Conservation (phyloP, 495 filamentous ascomycete species). For the Immersiella caudata region DNA sequence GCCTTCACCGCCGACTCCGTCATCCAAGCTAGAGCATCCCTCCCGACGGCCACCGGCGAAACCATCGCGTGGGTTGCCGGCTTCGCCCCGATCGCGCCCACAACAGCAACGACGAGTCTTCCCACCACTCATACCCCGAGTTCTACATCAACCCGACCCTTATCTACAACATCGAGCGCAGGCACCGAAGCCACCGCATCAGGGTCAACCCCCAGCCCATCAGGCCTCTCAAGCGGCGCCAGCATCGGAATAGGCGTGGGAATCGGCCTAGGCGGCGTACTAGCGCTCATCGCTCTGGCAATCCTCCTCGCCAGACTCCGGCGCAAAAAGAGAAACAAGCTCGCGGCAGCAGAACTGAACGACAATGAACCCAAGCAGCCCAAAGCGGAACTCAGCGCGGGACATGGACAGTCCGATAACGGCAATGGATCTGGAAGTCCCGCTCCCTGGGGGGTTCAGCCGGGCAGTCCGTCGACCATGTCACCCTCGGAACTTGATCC, state of each 20-base stretch:
- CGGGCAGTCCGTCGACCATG: not conserved
- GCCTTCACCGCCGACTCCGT: slow-evolving; percentile 5
- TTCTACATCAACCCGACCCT: not conserved
- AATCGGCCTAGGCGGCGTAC: not conserved
- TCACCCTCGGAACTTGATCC: slow-evolving; percentile 2
- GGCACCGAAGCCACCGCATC: no score
- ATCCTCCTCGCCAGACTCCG: not conserved
- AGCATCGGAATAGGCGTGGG: not conserved
- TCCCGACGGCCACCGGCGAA: not conserved
- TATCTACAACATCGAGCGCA: not conserved
- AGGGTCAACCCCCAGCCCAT: not conserved
- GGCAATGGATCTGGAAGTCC: no score
- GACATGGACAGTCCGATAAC: no score
- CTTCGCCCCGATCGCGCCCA: not conserved
- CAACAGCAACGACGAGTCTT: not conserved
- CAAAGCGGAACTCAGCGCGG: not conserved
- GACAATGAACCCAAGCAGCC: not conserved
- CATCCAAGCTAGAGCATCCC: not conserved
- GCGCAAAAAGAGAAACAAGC: not conserved
- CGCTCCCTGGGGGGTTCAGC: no score
- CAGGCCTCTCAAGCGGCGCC: not conserved
- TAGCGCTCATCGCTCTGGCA: not conserved
- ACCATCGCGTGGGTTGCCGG: not conserved
- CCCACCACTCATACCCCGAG: not conserved
- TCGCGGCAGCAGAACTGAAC: not conserved